Evolutionary conservation across 768 basidiomycete species (phyloP).

Genomic region (Serendipita indica): DNA sequence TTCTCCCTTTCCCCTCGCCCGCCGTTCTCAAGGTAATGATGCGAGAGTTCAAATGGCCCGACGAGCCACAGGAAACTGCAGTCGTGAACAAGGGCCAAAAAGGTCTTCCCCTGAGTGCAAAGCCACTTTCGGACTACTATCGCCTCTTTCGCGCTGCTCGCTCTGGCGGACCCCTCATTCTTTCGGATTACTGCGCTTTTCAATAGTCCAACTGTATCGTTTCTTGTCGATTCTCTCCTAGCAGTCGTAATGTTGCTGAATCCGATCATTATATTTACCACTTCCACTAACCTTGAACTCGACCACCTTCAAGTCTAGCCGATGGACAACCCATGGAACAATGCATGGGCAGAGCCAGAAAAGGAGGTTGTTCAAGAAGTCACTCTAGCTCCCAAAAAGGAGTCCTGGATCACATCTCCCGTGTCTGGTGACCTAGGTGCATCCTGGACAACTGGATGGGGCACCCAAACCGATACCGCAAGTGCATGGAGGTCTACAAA

Average conservation of each 20-base stretch:
- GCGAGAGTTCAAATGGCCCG: constrained; percentile 7
- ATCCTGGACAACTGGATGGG: neutral
- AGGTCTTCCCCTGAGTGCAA: neutral
- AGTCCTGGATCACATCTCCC: neutral
- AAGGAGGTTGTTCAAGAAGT: neutral
- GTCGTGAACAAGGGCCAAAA: neutral
- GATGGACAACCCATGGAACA: neutral
- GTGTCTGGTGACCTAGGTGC: constrained; percentile 1
- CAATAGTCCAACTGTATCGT: neutral
- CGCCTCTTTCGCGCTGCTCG: neutral
- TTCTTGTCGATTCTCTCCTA: neutral
- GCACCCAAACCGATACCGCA: neutral
- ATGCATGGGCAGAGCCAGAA: constrained; percentile 4
- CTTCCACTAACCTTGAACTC: neutral
- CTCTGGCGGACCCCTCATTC: constrained; percentile 3
- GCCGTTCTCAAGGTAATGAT: constrained; percentile 6
- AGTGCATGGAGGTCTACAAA: neutral
- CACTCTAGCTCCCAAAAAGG: neutral
- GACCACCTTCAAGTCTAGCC: neutral
- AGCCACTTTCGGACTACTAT: neutral
- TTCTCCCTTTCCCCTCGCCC: neutral
- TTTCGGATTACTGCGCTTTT: neutral
- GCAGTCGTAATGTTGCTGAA: neutral
- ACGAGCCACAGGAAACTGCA: neutral
- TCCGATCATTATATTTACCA: neutral